Percentiles rank a stretch among this genome's conserved stretches.
phyloP scores from a whole-genome alignment of 345 rosid genomes.

The Gossypium longicalyx region DNA sequence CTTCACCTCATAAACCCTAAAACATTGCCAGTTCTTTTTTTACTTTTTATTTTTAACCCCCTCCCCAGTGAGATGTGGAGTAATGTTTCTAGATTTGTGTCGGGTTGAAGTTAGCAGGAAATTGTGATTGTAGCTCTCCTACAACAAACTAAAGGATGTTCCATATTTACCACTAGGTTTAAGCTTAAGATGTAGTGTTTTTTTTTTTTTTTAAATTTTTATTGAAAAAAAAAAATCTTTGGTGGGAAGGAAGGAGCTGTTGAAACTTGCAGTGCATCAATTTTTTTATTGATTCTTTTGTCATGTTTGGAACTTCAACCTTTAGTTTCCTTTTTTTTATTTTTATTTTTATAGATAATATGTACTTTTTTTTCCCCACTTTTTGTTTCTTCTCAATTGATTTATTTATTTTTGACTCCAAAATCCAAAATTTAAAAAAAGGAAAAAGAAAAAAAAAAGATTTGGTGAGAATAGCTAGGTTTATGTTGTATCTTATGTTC shows the following conservation, averaged over 20 bases:
- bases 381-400: neutral
- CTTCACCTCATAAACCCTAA: slow-evolving; percentile 20
- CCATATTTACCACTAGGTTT: slow-evolving; percentile 48
- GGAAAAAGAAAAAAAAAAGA: neutral
- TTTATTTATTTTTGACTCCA: neutral
- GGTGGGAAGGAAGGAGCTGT: slow-evolving; percentile 53
- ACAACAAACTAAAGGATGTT: slow-evolving; percentile 46
- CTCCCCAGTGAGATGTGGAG: slow-evolving; percentile 10
- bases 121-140: slow-evolving; percentile 58
- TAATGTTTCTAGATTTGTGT: slow-evolving; percentile 36
- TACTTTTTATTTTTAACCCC: no score
- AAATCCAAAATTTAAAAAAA: neutral
- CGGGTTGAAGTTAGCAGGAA: slow-evolving; percentile 47
- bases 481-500: neutral
- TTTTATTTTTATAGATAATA: slow-evolving; percentile 6
- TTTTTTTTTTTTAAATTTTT: neutral
- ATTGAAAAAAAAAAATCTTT: slow-evolving; percentile 16
- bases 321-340: neutral
- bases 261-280: slow-evolving; percentile 43
- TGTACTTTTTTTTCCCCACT: neutral
- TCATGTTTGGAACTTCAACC: slow-evolving; percentile 33
- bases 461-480: slow-evolving; percentile 12
- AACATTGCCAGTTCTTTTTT: neutral
- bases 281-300: slow-evolving; percentile 48
- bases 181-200: slow-evolving; percentile 33